Evolutionary conservation across 805 yeast species (phyloP), one percentile per base, ranked within the genome.

Genomic region (Monosporozyma siamensis): DNA sequence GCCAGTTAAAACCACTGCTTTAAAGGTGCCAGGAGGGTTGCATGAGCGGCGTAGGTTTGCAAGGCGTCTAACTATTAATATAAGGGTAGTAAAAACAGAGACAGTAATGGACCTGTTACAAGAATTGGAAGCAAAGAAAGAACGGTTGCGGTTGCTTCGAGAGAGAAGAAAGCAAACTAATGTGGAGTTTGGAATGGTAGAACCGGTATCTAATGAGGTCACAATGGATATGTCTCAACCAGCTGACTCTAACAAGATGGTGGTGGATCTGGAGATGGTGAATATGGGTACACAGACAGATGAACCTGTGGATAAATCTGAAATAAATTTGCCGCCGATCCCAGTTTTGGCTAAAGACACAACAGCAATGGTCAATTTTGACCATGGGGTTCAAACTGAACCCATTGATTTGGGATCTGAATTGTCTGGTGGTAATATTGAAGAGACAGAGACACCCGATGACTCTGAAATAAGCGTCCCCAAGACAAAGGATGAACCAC

Each of bases 51-150:
- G n/a, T n/a, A n/a, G n/a, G n/a, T n/a, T n/a, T n/a, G n/a, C n/a
- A n/a, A n/a, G n/a, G n/a, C n/a, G n/a, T n/a, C n/a, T n/a, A n/a
- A n/a, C n/a, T n/a, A n/a, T n/a, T n/a, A n/a, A n/a, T n/a, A n/a
- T n/a, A n/a, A n/a, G n/a, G n/a, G n/a, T n/a, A n/a, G n/a, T n/a
- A n/a, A n/a, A n/a, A n/a, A n/a, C n/a, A n/a, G n/a, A n/a, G n/a
- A n/a, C n/a, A n/a, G n/a, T n/a, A n/a, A 61, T 59, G 48, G 57
- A 63, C 31, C 52, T 63, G 38, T 53, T 72, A 47, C 47, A 58
- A 29, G 69, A 63, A 39, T 70, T 78, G 34, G 82, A 77, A 51
- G 74, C 73, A 41, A 76, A 77, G 48, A 63, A 68, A 44, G 70
- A 66, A 36, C 66, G 70, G 41, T 56, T 78, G 26, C 74, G 74